phyloP scores from a whole-genome alignment of 163 green algal genomes.

The Scenedesmus sp. region DNA sequence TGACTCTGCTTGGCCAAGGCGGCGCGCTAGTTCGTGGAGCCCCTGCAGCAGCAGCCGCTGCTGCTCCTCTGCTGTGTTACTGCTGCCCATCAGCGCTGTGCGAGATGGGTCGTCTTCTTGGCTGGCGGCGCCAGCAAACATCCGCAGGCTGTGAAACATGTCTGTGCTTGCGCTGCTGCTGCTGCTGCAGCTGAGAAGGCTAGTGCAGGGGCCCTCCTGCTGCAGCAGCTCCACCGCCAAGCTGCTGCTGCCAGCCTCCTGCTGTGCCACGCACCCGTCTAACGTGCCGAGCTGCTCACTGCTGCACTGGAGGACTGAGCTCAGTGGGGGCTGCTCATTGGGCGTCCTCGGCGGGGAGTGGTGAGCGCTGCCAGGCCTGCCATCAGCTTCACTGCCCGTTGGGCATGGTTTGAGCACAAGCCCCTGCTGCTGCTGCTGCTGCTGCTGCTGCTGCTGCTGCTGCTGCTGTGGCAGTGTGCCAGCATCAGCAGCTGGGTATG shows the following conservation, averaged over 20 bases:
- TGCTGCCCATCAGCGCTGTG: neutral
- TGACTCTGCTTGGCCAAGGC: neutral
- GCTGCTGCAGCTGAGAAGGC: neutral
- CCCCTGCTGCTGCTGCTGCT: neutral
- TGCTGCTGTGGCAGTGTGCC: neutral
- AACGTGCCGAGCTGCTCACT: neutral
- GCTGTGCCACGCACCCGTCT: neutral
- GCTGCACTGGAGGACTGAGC: neutral
- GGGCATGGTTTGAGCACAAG: neutral
- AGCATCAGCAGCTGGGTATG: neutral
- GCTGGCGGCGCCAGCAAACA: neutral
- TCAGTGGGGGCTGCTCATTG: neutral
- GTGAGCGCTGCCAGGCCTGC: neutral
- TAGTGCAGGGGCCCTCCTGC: neutral
- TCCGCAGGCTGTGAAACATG: neutral
- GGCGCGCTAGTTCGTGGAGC: neutral
- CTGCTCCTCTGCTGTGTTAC: neutral
- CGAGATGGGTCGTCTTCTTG: too few relatives aligned
- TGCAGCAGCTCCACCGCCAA: neutral
- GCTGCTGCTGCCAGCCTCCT: neutral
- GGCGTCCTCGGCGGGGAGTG: neutral
- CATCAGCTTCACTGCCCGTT: neutral
- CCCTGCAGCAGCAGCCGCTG: neutral
- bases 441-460: neutral
- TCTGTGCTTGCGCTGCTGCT: neutral